Base-by-base conservation (phyloP, 2,329 filamentous ascomycete genomes). In the Alternaria panax region DNA sequence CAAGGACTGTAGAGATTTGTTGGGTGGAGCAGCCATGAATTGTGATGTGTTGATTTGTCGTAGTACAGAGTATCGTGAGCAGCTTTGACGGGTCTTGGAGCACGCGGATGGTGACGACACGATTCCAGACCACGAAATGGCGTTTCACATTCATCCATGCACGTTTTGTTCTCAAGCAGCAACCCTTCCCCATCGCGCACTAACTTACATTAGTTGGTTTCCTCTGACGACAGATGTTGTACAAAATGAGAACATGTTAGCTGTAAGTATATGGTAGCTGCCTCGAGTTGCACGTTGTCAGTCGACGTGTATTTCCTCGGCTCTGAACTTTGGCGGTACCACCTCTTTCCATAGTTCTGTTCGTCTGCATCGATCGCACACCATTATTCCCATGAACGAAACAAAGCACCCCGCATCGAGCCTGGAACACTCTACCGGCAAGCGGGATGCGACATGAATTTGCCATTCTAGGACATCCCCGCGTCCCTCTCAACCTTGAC, bases 1-100 rank as follows among this genome's bases (percentile, higher is more conserved):
- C 5, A 67, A 56, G 7, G 58, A 57, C 46, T 62, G 48, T 3
- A 67, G 54, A 7, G 56, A 59, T 28, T 60, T 51, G 3, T 42
- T 48, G 16, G 48, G 28, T 41, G 60, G 62, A 14, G 60, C 60
- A 24, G 62, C 60, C 64, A 64, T 62, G 20, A 20, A 42, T 32
- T 24, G 27, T 7, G 11, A 36, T 41, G 12, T n/a, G 36, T 30
- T 14, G 18, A 14, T 55, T 55, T 12, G 24, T 42, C 32, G 18
- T 41, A 27, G 16, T 45, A 22, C 27, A 20, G 25, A n/a, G 24
- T 8, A 42, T 7, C 16, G 18, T 41, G 18, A 25, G 12, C 22
- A 42, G 22, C 40, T 42, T 20, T 14, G 40, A 5, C 22, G 25
- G 6, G 40, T 25, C 22, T 42, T 7, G 16, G n/a, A n/a, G n/a